Evolutionary conservation across 129 eudicot species (phyloP).

Genomic region (Saussurea involucrata): DNA sequence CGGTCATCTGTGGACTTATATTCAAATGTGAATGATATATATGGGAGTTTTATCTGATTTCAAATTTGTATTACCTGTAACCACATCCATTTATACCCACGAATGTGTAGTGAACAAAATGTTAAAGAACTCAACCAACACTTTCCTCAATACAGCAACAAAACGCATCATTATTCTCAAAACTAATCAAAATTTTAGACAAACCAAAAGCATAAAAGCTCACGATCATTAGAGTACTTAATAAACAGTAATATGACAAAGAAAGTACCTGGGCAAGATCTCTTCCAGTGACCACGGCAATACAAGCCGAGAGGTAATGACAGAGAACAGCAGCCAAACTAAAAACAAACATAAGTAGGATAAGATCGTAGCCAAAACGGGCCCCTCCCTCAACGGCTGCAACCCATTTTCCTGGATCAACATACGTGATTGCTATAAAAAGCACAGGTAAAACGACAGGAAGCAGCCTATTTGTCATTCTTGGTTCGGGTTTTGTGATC

Average conservation of each 20-base stretch:
- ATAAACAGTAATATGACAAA: background rate
- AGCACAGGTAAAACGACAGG: conserved; percentile 60
- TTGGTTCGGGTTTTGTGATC: conserved; percentile 27
- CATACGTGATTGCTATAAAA: conserved; percentile 63
- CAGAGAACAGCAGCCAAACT: conserved; percentile 74
- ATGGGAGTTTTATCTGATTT: too few relatives aligned
- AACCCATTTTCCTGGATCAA: conserved; percentile 98
- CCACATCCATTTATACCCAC: too few relatives aligned
- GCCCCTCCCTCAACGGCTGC: conserved; percentile 84
- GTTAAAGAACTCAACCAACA: background rate
- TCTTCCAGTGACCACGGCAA: conserved; percentile 70
- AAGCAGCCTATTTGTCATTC: conserved; percentile 41
- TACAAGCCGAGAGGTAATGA: conserved; percentile 78
- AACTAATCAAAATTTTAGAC: background rate
- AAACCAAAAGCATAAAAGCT: background rate
- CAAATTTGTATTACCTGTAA: too few relatives aligned
- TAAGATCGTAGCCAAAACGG: conserved; percentile 59
- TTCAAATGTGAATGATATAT: background rate
- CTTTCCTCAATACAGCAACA: background rate
- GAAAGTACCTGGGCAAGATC: conserved; percentile 75
- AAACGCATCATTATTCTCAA: background rate
- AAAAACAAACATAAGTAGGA: conserved; percentile 48
- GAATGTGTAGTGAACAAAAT: too few relatives aligned
- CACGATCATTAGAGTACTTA: too few relatives aligned
- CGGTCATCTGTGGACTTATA: too few relatives aligned